Evolutionary conservation across 2,329 filamentous ascomycete genomes (phyloP).

Genomic region (Anthostomella pinea): DNA sequence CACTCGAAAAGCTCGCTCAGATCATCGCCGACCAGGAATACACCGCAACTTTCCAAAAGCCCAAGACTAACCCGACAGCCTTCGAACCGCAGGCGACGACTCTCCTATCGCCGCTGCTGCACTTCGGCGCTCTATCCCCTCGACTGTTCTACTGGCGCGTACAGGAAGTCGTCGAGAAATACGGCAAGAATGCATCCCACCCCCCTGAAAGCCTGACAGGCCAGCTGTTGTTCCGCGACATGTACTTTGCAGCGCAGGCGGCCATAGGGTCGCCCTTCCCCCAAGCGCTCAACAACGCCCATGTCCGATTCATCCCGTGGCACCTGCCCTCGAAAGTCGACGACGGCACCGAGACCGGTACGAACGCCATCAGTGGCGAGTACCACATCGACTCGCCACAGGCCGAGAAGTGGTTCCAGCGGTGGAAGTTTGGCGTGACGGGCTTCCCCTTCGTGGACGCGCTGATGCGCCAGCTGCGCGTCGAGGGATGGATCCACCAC

Average conservation of each 20-base stretch:
- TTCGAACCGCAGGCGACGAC: constrained; percentile 73
- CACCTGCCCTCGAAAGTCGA: constrained; percentile 62
- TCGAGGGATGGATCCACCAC: constrained; percentile 79
- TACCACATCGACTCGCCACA: constrained; percentile 62
- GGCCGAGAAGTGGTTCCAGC: constrained; percentile 63
- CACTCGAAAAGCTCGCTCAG: constrained; percentile 54
- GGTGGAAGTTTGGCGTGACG: constrained; percentile 67
- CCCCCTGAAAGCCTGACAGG: constrained; percentile 69
- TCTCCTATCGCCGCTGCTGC: constrained; percentile 68
- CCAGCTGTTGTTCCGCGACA: constrained; percentile 74
- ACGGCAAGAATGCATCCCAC: constrained; percentile 53
- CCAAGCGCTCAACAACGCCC: constrained; percentile 62
- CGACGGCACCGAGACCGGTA: constrained; percentile 36
- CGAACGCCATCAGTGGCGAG: constrained; percentile 50
- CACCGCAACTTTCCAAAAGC: constrained; percentile 72
- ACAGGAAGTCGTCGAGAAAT: constrained; percentile 57
- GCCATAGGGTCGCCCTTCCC: constrained; percentile 61
- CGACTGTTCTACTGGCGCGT: constrained; percentile 72
- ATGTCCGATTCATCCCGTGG: constrained; percentile 76
- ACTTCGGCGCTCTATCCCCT: constrained; percentile 70
- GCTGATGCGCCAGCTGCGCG: constrained; percentile 69
- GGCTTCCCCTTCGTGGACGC: constrained; percentile 82
- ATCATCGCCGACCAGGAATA: constrained; percentile 64
- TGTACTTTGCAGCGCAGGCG: constrained; percentile 79
- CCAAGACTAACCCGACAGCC: constrained; percentile 69